Conservation (phyloP, 441 rosid species). For the Adansonia madagascariensis region DNA sequence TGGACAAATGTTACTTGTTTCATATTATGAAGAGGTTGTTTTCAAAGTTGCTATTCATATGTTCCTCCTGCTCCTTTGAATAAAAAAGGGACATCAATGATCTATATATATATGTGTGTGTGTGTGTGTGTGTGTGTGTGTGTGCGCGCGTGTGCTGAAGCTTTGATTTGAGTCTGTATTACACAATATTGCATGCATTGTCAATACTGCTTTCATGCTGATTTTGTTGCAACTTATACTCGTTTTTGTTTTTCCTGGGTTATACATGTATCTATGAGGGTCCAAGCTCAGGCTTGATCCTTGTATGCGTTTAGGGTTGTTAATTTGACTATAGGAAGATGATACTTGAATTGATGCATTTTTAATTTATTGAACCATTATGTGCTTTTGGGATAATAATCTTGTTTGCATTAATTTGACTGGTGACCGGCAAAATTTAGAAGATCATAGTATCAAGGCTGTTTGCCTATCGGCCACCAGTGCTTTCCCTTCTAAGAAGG, state of each 20-base stretch:
- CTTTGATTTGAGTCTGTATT: neutral
- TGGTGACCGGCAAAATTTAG: neutral
- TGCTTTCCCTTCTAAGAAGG: neutral
- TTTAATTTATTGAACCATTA: neutral
- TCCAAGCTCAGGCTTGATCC: neutral
- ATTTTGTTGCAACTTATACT: neutral
- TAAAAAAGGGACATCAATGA: too few species aligned
- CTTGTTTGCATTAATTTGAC: neutral
- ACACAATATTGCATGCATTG: neutral
- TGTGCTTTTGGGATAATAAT: constrained; percentile 8
- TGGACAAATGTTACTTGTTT: neutral
- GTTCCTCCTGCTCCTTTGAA: neutral
- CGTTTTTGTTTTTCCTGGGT: neutral
- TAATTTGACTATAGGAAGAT: constrained; percentile 8
- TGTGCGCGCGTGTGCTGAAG: neutral
- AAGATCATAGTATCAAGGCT: neutral
- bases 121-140: too few species aligned
- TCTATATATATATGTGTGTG: too few species aligned
- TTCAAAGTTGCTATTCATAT: neutral
- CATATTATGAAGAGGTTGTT: neutral
- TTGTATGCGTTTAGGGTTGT: neutral
- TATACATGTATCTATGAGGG: neutral
- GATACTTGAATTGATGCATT: neutral
- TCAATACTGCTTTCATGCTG: neutral
- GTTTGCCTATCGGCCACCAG: neutral